A percentile compares a stretch with the other conserved stretches of the same genome.
phyloP scores from a whole-genome alignment of 306 rosid species.

The Vachellia pachyceras region DNA sequence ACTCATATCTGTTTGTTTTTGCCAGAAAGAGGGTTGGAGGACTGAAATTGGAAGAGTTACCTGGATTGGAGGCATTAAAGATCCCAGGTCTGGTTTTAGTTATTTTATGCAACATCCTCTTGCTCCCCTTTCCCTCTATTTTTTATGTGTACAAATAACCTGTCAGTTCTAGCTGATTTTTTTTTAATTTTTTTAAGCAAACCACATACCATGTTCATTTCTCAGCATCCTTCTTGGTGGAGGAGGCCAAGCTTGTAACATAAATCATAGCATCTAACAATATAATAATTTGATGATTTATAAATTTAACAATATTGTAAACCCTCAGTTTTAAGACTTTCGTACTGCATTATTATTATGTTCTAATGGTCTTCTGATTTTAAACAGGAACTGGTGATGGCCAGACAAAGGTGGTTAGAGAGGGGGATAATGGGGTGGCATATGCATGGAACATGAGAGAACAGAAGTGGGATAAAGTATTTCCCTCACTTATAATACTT shows the following conservation, averaged over 20 bases:
- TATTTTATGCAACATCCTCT: conserved; percentile 22
- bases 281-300: background rate
- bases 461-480: conserved; percentile 95
- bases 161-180: background rate
- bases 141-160: background rate
- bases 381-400: conserved; percentile 89
- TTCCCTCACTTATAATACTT: conserved; percentile 29
- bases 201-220: background rate
- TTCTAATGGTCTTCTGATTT: conserved; percentile 38
- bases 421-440: conserved; percentile 97
- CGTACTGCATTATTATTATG: background rate
- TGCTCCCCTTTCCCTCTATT: background rate
- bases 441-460: conserved; percentile 86
- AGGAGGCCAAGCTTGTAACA: conserved; percentile 16
- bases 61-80: conserved; percentile 85
- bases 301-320: background rate
- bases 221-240: conserved; percentile 21
- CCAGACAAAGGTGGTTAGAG: conserved; percentile 93
- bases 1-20: conserved; percentile 41
- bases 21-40: conserved; percentile 94
- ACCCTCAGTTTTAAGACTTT: background rate
- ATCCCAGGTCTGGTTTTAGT: conserved; percentile 69
- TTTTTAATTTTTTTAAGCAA: background rate
- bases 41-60: conserved; percentile 87
- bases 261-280: background rate